These are phyloP conservation scores for Penicillium janthinellum DNA, from an alignment of 2,329 filamentous ascomycete species.

Conservation along the genomic window DNA sequence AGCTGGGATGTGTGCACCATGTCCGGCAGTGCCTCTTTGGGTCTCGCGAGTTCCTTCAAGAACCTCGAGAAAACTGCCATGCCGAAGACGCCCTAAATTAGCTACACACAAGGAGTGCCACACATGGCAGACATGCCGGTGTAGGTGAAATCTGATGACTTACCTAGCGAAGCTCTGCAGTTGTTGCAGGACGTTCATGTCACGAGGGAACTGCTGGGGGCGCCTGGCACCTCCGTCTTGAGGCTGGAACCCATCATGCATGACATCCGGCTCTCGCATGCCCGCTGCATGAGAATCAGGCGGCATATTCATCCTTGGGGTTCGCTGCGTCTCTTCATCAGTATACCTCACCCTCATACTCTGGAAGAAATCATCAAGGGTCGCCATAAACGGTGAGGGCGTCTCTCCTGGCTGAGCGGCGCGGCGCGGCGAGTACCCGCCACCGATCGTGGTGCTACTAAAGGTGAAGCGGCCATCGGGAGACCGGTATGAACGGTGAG, in stretches of 20 bases:
- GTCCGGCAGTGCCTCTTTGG: slow-evolving; percentile 8
- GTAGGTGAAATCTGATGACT: slow-evolving; percentile 25
- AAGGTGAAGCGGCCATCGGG: slow-evolving; percentile 49
- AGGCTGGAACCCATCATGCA: slow-evolving; percentile 10
- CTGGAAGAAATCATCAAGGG: slow-evolving; percentile 51
- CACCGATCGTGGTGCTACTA: slow-evolving; percentile 36
- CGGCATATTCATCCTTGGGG: background rate
- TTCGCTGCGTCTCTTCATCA: slow-evolving; percentile 12
- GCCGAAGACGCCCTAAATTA: slow-evolving; percentile 7
- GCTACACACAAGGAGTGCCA: background rate
- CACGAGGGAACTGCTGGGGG: slow-evolving; percentile 49
- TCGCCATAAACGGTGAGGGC: slow-evolving; percentile 38
- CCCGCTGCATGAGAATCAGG: background rate
- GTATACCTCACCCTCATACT: slow-evolving; percentile 44
- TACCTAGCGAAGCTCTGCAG: slow-evolving; percentile 54
- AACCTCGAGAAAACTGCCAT: slow-evolving; percentile 31
- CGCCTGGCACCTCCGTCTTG: slow-evolving; percentile 12
- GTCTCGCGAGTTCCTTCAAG: slow-evolving; percentile 28
- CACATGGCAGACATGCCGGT: background rate
- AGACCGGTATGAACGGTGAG: slow-evolving; percentile 47
- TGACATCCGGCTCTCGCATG: background rate
- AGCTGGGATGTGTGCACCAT: slow-evolving; percentile 26
- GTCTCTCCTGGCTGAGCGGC: slow-evolving; percentile 17
- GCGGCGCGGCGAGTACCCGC: slow-evolving; percentile 21
- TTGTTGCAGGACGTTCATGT: slow-evolving; percentile 54